Evolutionary conservation across 768 basidiomycete species (phyloP).

Genomic region (Leccinum obscurum): DNA sequence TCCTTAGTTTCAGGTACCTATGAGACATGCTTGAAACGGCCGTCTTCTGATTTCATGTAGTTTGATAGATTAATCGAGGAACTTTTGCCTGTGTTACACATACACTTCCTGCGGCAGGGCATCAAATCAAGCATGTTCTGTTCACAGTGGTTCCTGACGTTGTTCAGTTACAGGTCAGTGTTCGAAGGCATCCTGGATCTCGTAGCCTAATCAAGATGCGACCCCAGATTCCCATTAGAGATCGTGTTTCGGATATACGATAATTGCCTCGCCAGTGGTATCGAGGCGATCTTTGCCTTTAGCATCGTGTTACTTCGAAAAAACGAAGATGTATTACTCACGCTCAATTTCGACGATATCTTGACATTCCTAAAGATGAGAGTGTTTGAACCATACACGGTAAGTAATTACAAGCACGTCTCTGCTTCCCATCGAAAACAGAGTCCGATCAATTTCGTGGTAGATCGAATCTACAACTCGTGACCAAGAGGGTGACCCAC

Average conservation of each 20-base stretch:
- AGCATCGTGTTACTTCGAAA: conserved; percentile 83
- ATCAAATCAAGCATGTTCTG: conserved; percentile 98
- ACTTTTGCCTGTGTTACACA: conserved; percentile 84
- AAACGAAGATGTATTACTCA: conserved; percentile 78
- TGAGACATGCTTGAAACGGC: conserved; percentile 4
- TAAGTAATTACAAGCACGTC: conserved; percentile 10
- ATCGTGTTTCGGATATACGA: conserved; percentile 97
- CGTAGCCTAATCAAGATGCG: background rate
- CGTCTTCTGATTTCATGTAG: conserved; percentile 40
- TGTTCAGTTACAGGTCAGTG: conserved; percentile 87
- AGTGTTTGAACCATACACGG: conserved; percentile 84
- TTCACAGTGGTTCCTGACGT: conserved; percentile 97
- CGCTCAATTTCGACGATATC: conserved; percentile 90
- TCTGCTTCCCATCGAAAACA: background rate
- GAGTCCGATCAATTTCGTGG: background rate
- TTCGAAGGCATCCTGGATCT: background rate
- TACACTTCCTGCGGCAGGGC: conserved; percentile 92
- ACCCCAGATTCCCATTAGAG: conserved; percentile 81
- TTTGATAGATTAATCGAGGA: conserved; percentile 96
- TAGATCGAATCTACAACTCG: conserved; percentile 33
- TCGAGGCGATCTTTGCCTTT: conserved; percentile 97
- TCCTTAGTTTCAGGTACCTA: conserved; percentile 58
- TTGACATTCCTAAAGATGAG: conserved; percentile 78
- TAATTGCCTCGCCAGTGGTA: conserved; percentile 93
- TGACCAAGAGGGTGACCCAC: conserved; percentile 16